Evolutionary conservation across 257 asterid genomes (phyloP).

Genomic region (Catharanthus roseus): DNA sequence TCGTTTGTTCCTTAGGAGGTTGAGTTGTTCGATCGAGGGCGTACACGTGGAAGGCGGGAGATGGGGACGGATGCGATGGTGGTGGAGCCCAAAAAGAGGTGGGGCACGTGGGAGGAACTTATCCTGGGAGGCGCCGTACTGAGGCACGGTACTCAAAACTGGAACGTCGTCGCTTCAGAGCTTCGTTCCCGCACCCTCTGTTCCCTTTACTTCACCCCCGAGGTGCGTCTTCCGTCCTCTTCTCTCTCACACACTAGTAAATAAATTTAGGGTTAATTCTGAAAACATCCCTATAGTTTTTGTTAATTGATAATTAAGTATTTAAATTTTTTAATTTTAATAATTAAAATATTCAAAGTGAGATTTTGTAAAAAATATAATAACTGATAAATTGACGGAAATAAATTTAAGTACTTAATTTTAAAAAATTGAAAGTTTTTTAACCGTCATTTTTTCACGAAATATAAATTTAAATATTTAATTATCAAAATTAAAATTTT

Average conservation of each 20-base stretch:
- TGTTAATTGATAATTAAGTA: no score
- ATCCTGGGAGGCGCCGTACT: slow-evolving; percentile 72
- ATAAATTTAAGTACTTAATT: no score
- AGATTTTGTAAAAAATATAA: no score
- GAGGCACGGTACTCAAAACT: slow-evolving; percentile 50
- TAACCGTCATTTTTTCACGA: no score
- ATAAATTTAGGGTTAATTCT: no score
- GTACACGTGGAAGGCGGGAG: slow-evolving; percentile 39
- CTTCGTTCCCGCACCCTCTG: slow-evolving; percentile 51
- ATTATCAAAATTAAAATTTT: no score
- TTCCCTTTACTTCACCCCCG: slow-evolving; percentile 53
- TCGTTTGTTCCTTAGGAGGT: neutral
- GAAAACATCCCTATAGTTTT: no score
- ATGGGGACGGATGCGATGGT: slow-evolving; percentile 36
- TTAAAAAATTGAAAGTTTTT: no score
- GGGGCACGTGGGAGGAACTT: slow-evolving; percentile 97
- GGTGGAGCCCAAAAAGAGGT: slow-evolving; percentile 37
- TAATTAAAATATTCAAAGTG: no score
- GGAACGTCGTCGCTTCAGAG: slow-evolving; percentile 84
- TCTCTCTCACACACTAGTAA: neutral
- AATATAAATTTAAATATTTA: no score
- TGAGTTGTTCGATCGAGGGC: slow-evolving; percentile 18
- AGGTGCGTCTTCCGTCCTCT: slow-evolving; percentile 30
- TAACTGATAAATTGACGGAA: no score
- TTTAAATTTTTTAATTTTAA: no score